Conservation (phyloP, 2,329 filamentous ascomycete genomes). For the Blastomyces percursus region DNA sequence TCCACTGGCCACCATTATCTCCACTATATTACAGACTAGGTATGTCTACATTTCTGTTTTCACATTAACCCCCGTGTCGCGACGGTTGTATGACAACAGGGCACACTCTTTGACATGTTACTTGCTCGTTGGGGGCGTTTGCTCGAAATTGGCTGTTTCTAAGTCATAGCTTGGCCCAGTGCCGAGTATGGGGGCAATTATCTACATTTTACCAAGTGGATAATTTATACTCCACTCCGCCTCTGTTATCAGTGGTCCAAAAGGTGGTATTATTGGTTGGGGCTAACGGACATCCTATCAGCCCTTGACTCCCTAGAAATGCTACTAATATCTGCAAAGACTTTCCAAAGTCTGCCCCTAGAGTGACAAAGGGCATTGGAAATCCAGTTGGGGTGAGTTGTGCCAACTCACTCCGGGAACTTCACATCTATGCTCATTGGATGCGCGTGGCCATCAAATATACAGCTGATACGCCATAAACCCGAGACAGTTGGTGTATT, state of each 20-base stretch:
- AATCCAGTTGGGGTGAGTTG: neutral
- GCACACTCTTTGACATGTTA: conserved; percentile 2
- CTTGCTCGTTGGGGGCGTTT: neutral
- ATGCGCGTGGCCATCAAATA: neutral
- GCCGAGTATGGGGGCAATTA: neutral
- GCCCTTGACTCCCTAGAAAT: neutral
- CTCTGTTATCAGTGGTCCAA: neutral
- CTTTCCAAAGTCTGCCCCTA: neutral
- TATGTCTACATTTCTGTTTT: neutral
- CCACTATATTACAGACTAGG: neutral
- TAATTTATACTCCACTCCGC: neutral
- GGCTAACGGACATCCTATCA: neutral
- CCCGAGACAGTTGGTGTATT: neutral
- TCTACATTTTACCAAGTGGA: neutral
- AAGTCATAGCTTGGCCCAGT: neutral
- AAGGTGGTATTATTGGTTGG: neutral
- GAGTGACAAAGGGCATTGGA: neutral
- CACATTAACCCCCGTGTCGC: neutral
- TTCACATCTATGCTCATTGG: neutral
- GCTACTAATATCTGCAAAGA: neutral
- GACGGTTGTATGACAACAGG: conserved; percentile 4
- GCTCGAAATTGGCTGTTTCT: neutral
- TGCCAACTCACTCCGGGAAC: neutral
- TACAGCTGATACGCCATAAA: neutral
- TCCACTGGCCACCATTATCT: neutral